Conservation (phyloP, 129 eudicot species). For the Helichrysum umbraculigerum region DNA sequence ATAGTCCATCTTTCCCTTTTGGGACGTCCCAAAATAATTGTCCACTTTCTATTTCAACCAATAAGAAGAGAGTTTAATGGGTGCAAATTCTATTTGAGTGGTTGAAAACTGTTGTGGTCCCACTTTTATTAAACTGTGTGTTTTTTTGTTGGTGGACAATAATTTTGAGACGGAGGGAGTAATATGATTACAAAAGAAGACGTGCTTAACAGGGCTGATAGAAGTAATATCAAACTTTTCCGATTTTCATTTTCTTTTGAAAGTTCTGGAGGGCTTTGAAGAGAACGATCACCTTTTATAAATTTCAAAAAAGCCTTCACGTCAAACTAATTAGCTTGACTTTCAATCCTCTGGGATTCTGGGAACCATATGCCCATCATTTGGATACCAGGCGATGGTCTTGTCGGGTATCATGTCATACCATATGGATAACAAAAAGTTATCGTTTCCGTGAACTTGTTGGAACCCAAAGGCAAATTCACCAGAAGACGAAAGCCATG, state of each 20-base stretch:
- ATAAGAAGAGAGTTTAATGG: no score
- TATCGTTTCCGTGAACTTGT: conserved; percentile 24
- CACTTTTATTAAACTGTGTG: no score
- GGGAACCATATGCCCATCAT: conserved; percentile 18
- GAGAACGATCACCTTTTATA: conserved; percentile 21
- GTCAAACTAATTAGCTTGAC: no score
- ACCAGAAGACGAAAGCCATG: conserved; percentile 58
- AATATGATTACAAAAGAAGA: no score
- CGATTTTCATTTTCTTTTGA: background rate
- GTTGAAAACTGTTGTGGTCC: no score
- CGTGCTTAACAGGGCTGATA: conserved; percentile 14
- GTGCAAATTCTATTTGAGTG: no score
- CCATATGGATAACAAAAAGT: conserved; percentile 47
- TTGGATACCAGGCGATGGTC: conserved; percentile 53
- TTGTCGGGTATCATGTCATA: conserved; percentile 43
- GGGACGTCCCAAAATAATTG: no score
- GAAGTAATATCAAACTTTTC: conserved; percentile 20
- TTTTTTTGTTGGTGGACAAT: no score
- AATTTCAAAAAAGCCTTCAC: conserved; percentile 38
- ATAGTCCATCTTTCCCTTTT: no score
- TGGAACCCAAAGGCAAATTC: conserved; percentile 61
- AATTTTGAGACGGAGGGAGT: no score
- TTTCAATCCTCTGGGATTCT: conserved; percentile 46
- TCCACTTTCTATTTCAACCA: no score
- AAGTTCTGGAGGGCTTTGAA: background rate